Evolutionary conservation across 208 protist genomes (phyloP).

Genomic region (Acanthamoeba sp.): DNA sequence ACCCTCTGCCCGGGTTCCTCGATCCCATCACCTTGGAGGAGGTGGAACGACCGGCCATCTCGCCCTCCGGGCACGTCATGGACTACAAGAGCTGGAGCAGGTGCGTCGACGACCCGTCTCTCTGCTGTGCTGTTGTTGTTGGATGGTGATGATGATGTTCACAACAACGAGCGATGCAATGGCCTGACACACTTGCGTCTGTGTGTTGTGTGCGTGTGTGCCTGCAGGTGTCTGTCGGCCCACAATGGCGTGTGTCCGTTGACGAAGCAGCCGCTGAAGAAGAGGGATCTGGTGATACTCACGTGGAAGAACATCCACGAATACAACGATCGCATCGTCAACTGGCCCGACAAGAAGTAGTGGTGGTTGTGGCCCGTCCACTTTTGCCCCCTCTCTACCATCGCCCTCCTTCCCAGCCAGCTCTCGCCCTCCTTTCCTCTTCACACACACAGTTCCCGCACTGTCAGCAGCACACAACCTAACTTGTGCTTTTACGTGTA

Average conservation of each 20-base stretch:
- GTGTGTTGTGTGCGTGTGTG: not conserved
- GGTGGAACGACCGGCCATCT: constrained; percentile 85
- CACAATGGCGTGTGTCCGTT: constrained; percentile 79
- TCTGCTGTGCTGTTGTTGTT: no score
- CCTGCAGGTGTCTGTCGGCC: constrained; percentile 50
- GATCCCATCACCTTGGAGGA: constrained; percentile 86
- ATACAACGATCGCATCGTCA: constrained; percentile 80
- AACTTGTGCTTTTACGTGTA: no score
- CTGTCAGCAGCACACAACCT: no score
- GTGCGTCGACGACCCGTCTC: not conserved
- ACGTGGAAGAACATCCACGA: constrained; percentile 86
- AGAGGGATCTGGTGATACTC: constrained; percentile 83
- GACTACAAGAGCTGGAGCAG: constrained; percentile 73
- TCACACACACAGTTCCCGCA: no score
- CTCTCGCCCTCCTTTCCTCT: no score
- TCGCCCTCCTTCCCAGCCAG: no score
- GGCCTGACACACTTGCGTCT: not conserved
- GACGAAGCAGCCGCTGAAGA: constrained; percentile 83
- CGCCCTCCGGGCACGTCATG: constrained; percentile 86
- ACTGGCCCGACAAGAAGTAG: constrained; percentile 62
- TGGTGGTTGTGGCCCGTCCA: not conserved
- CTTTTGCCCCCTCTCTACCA: not conserved
- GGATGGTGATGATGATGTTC: no score
- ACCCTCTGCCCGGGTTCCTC: constrained; percentile 84
- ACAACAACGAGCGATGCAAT: no score